Percentiles rank a stretch among this genome's conserved stretches.
phyloP scores from a whole-genome alignment of 169 alveolate species.

The Pseudocohnilembus persalinus region DNA sequence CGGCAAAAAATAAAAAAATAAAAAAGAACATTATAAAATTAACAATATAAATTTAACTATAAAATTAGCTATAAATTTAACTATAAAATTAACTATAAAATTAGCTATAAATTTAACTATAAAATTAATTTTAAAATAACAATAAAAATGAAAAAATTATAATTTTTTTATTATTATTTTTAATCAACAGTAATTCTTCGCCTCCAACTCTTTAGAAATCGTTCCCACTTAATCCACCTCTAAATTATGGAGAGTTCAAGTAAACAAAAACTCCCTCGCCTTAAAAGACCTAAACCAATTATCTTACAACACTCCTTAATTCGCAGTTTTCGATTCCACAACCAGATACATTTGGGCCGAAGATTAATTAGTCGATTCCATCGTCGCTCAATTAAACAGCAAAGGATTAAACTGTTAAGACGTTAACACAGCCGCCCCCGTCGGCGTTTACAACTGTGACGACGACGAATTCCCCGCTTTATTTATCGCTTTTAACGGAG shows the following conservation, averaged over 20 bases:
- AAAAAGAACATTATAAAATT: too few species aligned
- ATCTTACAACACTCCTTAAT: background rate
- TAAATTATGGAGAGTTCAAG: background rate
- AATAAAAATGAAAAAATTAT: too few species aligned
- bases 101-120: too few species aligned
- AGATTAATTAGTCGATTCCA: background rate
- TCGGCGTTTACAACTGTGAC: background rate
- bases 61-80: too few species aligned
- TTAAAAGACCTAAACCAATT: background rate
- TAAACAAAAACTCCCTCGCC: background rate
- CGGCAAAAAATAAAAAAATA: too few species aligned
- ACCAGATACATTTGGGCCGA: background rate
- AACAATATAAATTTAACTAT: too few species aligned
- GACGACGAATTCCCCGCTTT: background rate
- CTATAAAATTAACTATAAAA: too few species aligned
- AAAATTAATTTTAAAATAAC: too few species aligned
- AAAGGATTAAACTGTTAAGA: background rate
- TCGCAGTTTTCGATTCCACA: background rate
- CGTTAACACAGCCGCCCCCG: background rate
- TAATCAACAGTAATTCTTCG: background rate
- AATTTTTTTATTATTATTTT: too few species aligned
- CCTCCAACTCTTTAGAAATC: background rate
- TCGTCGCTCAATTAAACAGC: background rate
- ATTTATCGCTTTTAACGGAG: background rate
- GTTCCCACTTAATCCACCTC: background rate